A percentile compares a stretch with the other conserved stretches of the same genome.
Conservation (phyloP, 2,329 filamentous ascomycete genomes). For the Aspergillus ustus region DNA sequence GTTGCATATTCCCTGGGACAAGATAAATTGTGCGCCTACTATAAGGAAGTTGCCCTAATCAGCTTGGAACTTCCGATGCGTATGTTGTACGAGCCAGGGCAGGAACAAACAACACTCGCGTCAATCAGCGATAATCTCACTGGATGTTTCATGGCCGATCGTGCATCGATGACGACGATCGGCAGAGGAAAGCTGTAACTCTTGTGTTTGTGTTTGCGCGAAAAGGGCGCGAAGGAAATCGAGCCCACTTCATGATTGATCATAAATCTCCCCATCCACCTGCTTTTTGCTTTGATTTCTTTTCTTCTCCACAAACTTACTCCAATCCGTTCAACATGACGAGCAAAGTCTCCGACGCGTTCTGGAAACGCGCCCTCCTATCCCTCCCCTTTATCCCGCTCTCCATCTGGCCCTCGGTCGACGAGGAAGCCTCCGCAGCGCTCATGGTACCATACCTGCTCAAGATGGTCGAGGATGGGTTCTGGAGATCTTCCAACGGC, state of each 20-base stretch:
- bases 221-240: background rate
- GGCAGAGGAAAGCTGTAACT: too few relatives aligned
- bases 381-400: conserved; percentile 1
- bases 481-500: conserved; percentile 9
- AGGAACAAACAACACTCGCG: too few relatives aligned
- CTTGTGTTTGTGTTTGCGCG: too few relatives aligned
- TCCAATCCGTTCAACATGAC: background rate
- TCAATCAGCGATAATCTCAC: too few relatives aligned
- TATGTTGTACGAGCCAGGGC: too few relatives aligned
- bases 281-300: background rate
- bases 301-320: background rate
- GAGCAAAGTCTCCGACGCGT: background rate
- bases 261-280: background rate
- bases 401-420: background rate
- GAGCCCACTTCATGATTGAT: background rate
- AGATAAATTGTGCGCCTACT: too few relatives aligned
- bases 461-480: background rate
- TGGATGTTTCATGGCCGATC: too few relatives aligned
- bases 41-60: too few relatives aligned
- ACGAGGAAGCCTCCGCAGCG: background rate
- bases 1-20: too few relatives aligned
- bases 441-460: background rate
- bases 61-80: too few relatives aligned
- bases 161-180: too few relatives aligned
- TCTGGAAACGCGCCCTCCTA: conserved; percentile 2